Percentiles rank a stretch among this genome's conserved stretches.
These are phyloP conservation scores for Zancudomyces culisetae DNA, from an alignment of 371 early-diverging fungal genomes.

Conservation along the genomic window DNA sequence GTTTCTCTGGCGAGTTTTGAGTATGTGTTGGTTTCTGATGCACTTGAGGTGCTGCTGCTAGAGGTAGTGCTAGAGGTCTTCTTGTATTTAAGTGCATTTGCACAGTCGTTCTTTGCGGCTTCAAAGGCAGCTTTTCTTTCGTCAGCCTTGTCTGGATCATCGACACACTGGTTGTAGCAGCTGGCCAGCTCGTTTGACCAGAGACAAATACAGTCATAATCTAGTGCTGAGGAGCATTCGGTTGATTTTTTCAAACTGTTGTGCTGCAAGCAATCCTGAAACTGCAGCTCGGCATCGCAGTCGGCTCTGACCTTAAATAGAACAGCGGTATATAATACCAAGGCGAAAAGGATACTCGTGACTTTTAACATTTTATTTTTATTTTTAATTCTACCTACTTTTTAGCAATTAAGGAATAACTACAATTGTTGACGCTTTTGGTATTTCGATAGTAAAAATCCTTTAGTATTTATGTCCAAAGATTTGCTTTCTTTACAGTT, in stretches of 20 bases:
- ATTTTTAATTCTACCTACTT: no score
- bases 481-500: no score
- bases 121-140: not conserved
- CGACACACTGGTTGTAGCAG: not conserved
- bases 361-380: no score
- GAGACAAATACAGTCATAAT: not conserved
- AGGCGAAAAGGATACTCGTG: no score
- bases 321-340: no score
- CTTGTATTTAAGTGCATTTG: not conserved
- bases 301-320: not conserved
- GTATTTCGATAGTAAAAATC: no score
- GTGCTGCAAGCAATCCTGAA: not conserved
- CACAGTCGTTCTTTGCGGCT: not conserved
- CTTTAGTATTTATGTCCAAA: no score
- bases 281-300: not conserved
- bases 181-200: not conserved
- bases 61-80: not conserved
- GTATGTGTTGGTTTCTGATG: not conserved
- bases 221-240: not conserved
- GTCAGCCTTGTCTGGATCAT: conserved; percentile 13
- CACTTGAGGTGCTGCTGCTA: not conserved
- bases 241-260: conserved; percentile 1
- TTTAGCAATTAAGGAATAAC: no score
- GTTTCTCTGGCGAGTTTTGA: not conserved
- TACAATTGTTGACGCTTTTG: no score